Evolutionary conservation across 169 alveolate genomes (phyloP).

Genomic region (Amoebophrya sp.): DNA sequence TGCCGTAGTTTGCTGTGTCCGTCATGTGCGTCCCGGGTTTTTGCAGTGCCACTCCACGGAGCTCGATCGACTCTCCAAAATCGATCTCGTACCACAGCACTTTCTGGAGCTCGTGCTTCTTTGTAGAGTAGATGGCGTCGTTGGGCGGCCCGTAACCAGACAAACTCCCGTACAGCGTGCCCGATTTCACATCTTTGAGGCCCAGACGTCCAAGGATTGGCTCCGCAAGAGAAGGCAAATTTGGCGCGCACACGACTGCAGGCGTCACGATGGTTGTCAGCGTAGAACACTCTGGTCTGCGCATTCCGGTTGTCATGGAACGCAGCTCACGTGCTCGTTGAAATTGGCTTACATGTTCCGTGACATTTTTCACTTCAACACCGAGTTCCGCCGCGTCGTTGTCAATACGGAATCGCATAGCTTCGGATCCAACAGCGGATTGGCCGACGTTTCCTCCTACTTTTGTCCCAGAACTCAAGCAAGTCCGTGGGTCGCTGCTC

Average conservation of each 20-base stretch:
- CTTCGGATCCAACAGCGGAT: background rate
- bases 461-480: too few relatives aligned
- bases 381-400: background rate
- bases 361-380: background rate
- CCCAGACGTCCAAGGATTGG: background rate
- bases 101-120: background rate
- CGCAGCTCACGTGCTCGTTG: too few relatives aligned
- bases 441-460: background rate
- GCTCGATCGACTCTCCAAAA: background rate
- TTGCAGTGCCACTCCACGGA: background rate
- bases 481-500: too few relatives aligned
- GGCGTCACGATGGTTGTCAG: constrained; percentile 3
- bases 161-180: background rate
- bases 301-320: background rate
- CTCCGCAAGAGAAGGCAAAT: background rate
- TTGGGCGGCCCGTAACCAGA: background rate
- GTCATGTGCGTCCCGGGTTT: constrained; percentile 1
- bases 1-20: background rate
- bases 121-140: background rate
- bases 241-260: background rate
- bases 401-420: background rate
- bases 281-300: background rate
- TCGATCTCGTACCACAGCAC: background rate
- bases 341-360: background rate
- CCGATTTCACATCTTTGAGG: background rate